Evolutionary conservation across 208 protist genomes (phyloP).

Genomic region (Acanthamoeba sp.): DNA sequence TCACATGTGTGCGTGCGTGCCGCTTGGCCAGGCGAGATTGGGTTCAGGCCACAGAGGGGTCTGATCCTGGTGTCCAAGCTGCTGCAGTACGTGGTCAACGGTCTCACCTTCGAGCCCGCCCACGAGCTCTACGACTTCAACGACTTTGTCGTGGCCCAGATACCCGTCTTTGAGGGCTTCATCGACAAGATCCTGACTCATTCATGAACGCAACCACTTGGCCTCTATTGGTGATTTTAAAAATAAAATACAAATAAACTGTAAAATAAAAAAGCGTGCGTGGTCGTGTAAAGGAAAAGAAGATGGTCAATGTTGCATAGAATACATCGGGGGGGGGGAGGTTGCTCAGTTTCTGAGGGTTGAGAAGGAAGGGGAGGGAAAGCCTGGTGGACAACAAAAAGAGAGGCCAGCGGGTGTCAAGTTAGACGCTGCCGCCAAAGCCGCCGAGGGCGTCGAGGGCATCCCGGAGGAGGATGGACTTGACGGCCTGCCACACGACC

Average conservation of each 20-base stretch:
- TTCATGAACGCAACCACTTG: background rate
- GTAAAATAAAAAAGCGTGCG: no score
- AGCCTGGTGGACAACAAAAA: background rate
- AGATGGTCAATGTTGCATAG: no score
- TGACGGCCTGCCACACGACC: constrained; percentile 89
- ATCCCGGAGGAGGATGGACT: constrained; percentile 84
- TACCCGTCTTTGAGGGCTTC: constrained; percentile 8
- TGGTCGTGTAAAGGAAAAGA: no score
- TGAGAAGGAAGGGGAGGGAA: no score
- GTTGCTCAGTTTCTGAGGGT: no score
- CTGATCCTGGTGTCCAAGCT: constrained; percentile 60
- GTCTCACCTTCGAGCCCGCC: constrained; percentile 11
- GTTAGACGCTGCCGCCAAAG: constrained; percentile 15
- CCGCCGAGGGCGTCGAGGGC: constrained; percentile 10
- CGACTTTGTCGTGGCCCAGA: constrained; percentile 54
- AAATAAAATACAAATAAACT: background rate
- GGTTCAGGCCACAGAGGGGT: constrained; percentile 34
- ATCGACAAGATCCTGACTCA: background rate
- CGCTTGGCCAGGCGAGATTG: constrained; percentile 51
- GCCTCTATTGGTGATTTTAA: background rate
- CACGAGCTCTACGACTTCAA: constrained; percentile 66
- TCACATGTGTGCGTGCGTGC: background rate
- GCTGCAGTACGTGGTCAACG: constrained; percentile 64
- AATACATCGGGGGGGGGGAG: no score
- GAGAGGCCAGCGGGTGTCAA: background rate